These are phyloP conservation scores for Penicillium palitans DNA, from an alignment of 2,329 filamentous ascomycete species.

Conservation along the genomic window DNA sequence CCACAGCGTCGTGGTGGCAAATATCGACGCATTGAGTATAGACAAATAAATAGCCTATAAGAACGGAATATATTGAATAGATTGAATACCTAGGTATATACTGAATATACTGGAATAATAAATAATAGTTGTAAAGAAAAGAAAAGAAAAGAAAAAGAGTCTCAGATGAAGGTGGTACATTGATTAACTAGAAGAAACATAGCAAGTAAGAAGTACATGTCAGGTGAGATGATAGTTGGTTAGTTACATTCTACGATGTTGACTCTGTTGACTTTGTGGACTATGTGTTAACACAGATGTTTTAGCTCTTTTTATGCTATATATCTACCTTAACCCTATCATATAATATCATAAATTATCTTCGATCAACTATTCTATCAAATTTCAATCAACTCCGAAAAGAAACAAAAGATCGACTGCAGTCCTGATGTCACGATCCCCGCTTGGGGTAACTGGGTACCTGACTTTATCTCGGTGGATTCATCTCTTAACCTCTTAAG, in stretches of 20 bases:
- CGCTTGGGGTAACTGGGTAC: slow-evolving; percentile 9
- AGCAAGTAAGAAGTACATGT: background rate
- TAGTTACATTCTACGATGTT: background rate
- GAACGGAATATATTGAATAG: background rate
- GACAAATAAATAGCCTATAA: slow-evolving; percentile 7
- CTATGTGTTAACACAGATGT: background rate
- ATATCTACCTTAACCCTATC: background rate
- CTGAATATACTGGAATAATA: background rate
- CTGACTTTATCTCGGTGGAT: slow-evolving; percentile 7
- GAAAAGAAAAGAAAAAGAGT: background rate
- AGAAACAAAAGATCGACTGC: background rate
- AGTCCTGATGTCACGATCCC: slow-evolving; percentile 12
- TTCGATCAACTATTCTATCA: background rate
- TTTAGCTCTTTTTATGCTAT: background rate
- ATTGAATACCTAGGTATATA: background rate
- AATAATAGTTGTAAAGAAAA: background rate
- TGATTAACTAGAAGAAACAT: background rate
- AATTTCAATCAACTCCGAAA: background rate
- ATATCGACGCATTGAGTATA: slow-evolving; percentile 19
- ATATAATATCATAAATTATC: too few relatives aligned
- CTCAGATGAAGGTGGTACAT: background rate
- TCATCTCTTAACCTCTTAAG: background rate
- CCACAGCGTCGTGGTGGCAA: slow-evolving; percentile 22
- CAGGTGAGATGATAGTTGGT: background rate
- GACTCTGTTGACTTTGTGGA: background rate